Evolutionary conservation across 495 filamentous ascomycete species (phyloP).

Genomic region (Penicillium daleae): DNA sequence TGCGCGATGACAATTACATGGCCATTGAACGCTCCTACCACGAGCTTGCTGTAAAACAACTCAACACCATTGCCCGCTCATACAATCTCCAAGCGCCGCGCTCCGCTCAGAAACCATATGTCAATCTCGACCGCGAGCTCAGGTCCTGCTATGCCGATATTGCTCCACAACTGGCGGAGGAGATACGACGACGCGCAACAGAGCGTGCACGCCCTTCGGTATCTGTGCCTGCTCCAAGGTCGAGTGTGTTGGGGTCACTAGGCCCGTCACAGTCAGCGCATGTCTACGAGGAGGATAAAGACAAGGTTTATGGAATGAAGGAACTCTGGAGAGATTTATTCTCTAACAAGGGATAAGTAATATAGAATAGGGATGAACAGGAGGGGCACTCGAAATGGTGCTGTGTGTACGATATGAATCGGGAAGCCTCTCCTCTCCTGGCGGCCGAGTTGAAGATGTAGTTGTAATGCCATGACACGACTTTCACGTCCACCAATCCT

Average conservation of each 20-base stretch:
- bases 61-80: conserved; percentile 80
- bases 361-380: neutral
- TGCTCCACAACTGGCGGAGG: conserved; percentile 71
- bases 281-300: conserved; percentile 72
- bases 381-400: neutral
- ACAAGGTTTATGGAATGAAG: conserved; percentile 76
- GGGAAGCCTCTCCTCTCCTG: neutral
- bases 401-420: neutral
- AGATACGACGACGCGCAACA: conserved; percentile 70
- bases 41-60: conserved; percentile 72
- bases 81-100: conserved; percentile 96
- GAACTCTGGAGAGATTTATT: conserved; percentile 89
- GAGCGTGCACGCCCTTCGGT: conserved; percentile 47
- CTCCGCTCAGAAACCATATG: conserved; percentile 92
- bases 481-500: neutral
- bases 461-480: neutral
- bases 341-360: conserved; percentile 32
- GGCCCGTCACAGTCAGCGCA: conserved; percentile 52
- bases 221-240: conserved; percentile 20
- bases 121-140: conserved; percentile 81
- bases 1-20: conserved; percentile 56
- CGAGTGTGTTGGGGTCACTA: conserved; percentile 56
- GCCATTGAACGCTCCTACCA: conserved; percentile 75
- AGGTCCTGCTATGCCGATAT: conserved; percentile 81
- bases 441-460: neutral